Percentiles rank a stretch among this genome's conserved stretches.
phyloP scores from a whole-genome alignment of 129 eudicot genomes.

The Oenanthe sinensis region DNA sequence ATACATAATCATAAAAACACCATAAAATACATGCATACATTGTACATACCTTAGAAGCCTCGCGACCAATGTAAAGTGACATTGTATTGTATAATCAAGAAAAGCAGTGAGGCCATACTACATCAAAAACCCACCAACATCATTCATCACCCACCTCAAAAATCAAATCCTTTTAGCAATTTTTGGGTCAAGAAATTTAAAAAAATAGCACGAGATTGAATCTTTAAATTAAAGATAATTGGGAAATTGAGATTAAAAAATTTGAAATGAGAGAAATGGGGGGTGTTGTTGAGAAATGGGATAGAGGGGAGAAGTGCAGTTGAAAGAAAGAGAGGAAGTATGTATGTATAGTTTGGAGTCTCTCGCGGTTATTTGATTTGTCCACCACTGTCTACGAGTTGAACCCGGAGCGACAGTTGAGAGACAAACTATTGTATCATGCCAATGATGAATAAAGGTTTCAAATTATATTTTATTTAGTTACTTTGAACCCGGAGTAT shows the following conservation, averaged over 20 bases:
- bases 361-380: conserved; percentile 20
- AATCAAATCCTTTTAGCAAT: not conserved
- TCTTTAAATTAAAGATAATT: not conserved
- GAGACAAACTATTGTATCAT: not conserved
- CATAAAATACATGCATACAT: not conserved
- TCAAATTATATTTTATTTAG: no score
- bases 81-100: conserved; percentile 28
- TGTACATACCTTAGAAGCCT: conserved; percentile 80
- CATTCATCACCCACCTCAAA: conserved; percentile 20
- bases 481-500: no score
- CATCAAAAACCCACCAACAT: conserved; percentile 35
- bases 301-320: not conserved
- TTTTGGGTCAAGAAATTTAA: not conserved
- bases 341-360: not conserved
- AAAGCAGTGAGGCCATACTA: conserved; percentile 56
- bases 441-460: not conserved
- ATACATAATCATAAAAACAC: not conserved
- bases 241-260: not conserved
- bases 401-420: conserved; percentile 89
- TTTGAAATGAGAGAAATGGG: not conserved
- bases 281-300: no score
- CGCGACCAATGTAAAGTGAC: conserved; percentile 99
- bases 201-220: not conserved
- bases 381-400: conserved; percentile 44
- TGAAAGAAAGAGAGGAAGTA: not conserved